phyloP scores from a whole-genome alignment of 1,284 basidiomycete genomes.

The Ganoderma lucidum region DNA sequence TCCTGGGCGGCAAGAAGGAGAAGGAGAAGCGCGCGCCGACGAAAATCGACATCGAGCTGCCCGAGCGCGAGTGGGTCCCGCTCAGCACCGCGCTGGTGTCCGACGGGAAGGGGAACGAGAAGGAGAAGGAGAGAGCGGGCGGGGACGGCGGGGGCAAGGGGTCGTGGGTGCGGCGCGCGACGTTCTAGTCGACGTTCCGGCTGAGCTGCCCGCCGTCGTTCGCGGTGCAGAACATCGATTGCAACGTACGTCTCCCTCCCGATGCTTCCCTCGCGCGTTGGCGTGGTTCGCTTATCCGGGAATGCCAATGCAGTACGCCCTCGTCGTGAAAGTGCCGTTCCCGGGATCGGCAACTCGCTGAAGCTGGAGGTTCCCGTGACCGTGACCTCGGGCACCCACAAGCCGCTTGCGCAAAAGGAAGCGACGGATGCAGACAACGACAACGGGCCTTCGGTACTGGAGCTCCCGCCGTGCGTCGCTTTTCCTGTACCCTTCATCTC shows the following conservation, averaged over 20 bases:
- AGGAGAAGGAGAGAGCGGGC: neutral
- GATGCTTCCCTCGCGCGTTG: neutral
- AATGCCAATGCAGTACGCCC: slow-evolving; percentile 9
- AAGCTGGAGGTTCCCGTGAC: slow-evolving; percentile 19
- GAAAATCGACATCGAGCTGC: neutral
- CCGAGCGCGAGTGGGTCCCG: slow-evolving; percentile 16
- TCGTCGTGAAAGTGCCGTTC: slow-evolving; percentile 28
- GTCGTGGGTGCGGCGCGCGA: slow-evolving; percentile 18
- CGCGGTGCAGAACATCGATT: slow-evolving; percentile 14
- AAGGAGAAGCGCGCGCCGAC: neutral
- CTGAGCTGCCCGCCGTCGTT: slow-evolving; percentile 26
- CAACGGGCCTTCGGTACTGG: slow-evolving; percentile 7
- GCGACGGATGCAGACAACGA: neutral
- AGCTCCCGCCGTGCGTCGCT: slow-evolving; percentile 16
- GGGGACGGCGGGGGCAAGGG: neutral
- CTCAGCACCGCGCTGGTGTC: neutral
- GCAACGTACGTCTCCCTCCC: slow-evolving; percentile 9
- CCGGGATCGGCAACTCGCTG: slow-evolving; percentile 29
- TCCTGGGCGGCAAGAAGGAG: neutral
- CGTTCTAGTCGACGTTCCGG: slow-evolving; percentile 19
- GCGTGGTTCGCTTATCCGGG: neutral
- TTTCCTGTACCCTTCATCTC: neutral
- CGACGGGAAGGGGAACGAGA: neutral
- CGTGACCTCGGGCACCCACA: slow-evolving; percentile 23
- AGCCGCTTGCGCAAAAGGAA: slow-evolving; percentile 9